Percentiles rank a stretch among this genome's conserved stretches.
Evolutionary conservation across 805 yeast species (phyloP).

Genomic region (Nematodospora valgi): DNA sequence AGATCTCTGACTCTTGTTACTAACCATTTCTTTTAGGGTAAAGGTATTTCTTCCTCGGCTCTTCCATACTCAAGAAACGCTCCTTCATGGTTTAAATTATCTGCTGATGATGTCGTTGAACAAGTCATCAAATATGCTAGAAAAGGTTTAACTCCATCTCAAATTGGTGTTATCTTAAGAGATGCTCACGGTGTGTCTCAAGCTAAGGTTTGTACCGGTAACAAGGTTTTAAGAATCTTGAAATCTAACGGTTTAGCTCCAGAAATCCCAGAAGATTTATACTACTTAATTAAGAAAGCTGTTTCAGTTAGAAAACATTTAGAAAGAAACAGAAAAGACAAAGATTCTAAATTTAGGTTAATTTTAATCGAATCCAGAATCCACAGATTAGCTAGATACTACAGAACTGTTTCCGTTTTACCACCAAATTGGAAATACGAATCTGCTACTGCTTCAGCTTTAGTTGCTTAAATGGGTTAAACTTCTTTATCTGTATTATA

Average conservation of each 20-base stretch:
- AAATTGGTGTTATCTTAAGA: slow-evolving; percentile 98
- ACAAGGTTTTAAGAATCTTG: slow-evolving; percentile 98
- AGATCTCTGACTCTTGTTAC: slow-evolving; percentile 21
- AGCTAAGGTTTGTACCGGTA: slow-evolving; percentile 95
- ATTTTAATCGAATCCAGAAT: slow-evolving; percentile 99
- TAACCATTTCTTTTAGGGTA: slow-evolving; percentile 67
- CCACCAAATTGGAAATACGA: slow-evolving; percentile 99
- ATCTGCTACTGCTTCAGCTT: slow-evolving; percentile 99
- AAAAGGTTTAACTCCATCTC: slow-evolving; percentile 99
- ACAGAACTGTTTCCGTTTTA: slow-evolving; percentile 98
- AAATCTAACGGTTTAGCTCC: slow-evolving; percentile 99
- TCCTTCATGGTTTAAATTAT: slow-evolving; percentile 99
- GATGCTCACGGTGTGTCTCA: slow-evolving; percentile 99
- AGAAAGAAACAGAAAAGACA: slow-evolving; percentile 99
- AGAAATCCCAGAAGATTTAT: slow-evolving; percentile 99
- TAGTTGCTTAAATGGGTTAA: slow-evolving; percentile 98
- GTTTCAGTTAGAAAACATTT: slow-evolving; percentile 99
- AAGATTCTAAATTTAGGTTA: slow-evolving; percentile 99
- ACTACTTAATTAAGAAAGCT: slow-evolving; percentile 99
- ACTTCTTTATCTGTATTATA: too few species aligned
- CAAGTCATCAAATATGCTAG: slow-evolving; percentile 99
- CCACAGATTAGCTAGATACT: slow-evolving; percentile 99
- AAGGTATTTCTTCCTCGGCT: slow-evolving; percentile 99
- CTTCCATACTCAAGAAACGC: slow-evolving; percentile 98
- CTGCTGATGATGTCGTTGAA: slow-evolving; percentile 94